Base-by-base conservation (phyloP, 306 rosid genomes). In the Rubus idaeus region DNA sequence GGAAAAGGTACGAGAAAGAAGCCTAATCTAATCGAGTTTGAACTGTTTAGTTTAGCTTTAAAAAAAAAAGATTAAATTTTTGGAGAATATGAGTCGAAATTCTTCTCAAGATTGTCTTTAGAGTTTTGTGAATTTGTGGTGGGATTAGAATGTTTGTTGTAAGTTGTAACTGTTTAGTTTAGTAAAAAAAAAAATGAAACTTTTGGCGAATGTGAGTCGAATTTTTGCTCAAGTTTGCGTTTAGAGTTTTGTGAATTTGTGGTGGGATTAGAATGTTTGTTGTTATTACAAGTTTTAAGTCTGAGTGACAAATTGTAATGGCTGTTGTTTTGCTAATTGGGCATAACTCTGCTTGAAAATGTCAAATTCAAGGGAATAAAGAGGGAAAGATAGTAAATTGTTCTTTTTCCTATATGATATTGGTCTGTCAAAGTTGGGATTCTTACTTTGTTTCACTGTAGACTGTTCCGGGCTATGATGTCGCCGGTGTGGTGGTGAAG, bases 381-480 rank as follows among this genome's bases (percentile, higher is more conserved):
- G 30, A 4, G 6, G 44, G 7, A 76, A 30, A 26, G 23, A 17
- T 9, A 5, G 55, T 68, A 39, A 20, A 11, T 0, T 44, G 20
- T 40, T 67, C 39, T 26, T 64, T 49, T 65, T 23, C 50, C 20
- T 41, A 53, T 50, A 63, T 51, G 57, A 30, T 13, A 26, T 40
- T 4, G 44, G 2, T 26, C 4, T 35, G 17, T 67, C 7, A 6
- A 47, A 69, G 68, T 51, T 35, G 51, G 73, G 73, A 20, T 14
- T n/a, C 49, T 79, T 6, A n/a, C 6, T 84, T 73, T 14, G 39
- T 84, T 77, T 55, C 70, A 44, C 0, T 62, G 64, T 75, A 94
- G 99, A 95, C 97, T 82, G 91, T 95, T 80, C 99, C 99, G 35
- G 99, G 97, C 17, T 95, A 91, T 75, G 97, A 94, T 81, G 92